Base-by-base conservation (phyloP, 768 basidiomycete genomes). In the Termitomyces sp. region DNA sequence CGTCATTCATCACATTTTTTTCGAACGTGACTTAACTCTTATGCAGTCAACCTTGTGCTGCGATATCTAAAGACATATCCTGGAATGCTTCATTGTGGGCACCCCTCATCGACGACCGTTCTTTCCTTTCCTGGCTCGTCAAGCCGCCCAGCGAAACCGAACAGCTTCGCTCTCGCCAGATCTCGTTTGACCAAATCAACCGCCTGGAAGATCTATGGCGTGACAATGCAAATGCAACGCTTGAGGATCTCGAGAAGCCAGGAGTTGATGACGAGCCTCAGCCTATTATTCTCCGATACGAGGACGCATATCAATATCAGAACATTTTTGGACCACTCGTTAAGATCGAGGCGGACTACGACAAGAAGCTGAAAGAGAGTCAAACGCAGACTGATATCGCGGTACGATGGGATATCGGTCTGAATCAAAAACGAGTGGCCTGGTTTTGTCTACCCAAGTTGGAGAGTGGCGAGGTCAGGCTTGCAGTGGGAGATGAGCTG, bases 301-400 rank as follows among this genome's bases (percentile, higher is more conserved):
- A 98, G 70, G 97, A 99, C 71, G 97, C 97, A 45, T 99, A 98
- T 69, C 97, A 98, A 68, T 99, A 99, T 71, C 97, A 99, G 77
- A 99, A 99, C 69, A 98, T 99, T 56, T 96, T 98, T 67, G 97
- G 97, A 5, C 97, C 97, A 16, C 83, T 99, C 46, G 97, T 99
- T 73, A 99, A 99, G 78, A 98, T 99, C 65, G 97, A 99, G 69
- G 97, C 97, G 2, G 97, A 99, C 75, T 99, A 98, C 67, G 97
- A 99, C 70, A 98, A 98, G 76, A 84, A 88, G 55, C 81, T 98
- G 67, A 99, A 99, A 75, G 97, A 99, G 72, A 93, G 93, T 60
- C 97, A 99, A 76, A 98, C 97, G 0, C 96, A 99, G 76, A 97
- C 92, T 5, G 93, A 96, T 61, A 95, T 99, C 67, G 87, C 88